Evolutionary conservation across 2,329 filamentous ascomycete species (phyloP), one percentile per base, ranked within the genome.

Genomic region (Trichophyton simii): DNA sequence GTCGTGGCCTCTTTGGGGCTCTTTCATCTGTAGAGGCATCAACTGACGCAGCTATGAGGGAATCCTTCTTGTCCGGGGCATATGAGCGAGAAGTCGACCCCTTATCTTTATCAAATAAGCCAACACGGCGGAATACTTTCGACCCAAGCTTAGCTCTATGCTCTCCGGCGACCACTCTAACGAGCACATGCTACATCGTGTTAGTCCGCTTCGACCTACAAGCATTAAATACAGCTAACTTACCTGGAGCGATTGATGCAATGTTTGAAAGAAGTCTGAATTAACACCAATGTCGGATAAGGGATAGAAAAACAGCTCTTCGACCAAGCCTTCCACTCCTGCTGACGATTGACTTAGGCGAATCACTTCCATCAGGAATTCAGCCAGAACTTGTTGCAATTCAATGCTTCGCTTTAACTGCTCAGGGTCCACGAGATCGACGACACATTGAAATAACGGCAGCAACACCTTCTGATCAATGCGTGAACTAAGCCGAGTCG

Each of bases 241-340:
- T 68, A 75, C 74, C 69, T 70, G 68, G 38, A 76, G 67, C 58
- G 68, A 65, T 38, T 67, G 60, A 20, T 72, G 70, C 42, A 72
- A 64, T 2, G 58, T 58, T 44, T 66, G 44, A 57, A 68, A 67
- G 13, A 57, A 58, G 11, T 61, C 42, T 31, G 66, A 52, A 31
- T 66, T 63, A 22, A 66, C 62, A 18, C 65, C 66, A 15, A 71
- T 60, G 38, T 71, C 65, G 20, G 61, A 58, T 20, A 74, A 59
- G 4, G 63, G 65, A 18, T 68, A 68, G 13, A 71, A 58, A 22
- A 75, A 61, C 5, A 65, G 63, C 38, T 71, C 66, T 59, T 65
- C 68, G 60, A 72, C 61, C 38, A 68, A 67, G 20, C 63, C 64
- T 2, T 66, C 54, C 38, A 68, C 63, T 38, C 60, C 58, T 1